Base-by-base conservation (phyloP, 148 eudicot species). In the Spergularia marina region DNA sequence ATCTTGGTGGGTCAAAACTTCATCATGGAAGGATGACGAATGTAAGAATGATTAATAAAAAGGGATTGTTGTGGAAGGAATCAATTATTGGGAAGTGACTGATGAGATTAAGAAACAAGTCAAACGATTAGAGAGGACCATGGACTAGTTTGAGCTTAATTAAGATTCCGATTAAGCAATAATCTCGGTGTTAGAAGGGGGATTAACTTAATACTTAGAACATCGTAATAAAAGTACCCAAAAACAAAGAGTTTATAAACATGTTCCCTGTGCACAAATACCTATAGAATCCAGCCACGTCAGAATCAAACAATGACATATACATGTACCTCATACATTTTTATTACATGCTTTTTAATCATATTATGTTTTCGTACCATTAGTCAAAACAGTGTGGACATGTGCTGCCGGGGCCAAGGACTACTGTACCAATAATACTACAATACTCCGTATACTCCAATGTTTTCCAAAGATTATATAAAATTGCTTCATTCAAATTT, bases 371-470 rank as follows among this genome's bases (percentile, higher is more conserved):
- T 66, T 68, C 53, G 73, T 39, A 80, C 68, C 73, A 21, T 36
- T 52, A 71, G 83, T 80, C 83, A 80, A 80, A 75, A 76, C 77
- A 81, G 80, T 81, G 80, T 81, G 74, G 70, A 81, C 80, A 76
- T 81, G 80, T 81, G 77, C 70, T 60, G 67, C 68, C 61, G 55
- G 63, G 76, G 53, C 79, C 76, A 72, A 34, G n/a, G 61, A 76
- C 52, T 76, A 71, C 30, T 80, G 49, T 68, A 60, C 44, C 68
- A 80, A 80, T 59, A 51, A 58, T 70, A 47, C 13, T 14, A 39
- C 41, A 39, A 10, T 60, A n/a, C n/a, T n/a, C n/a, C n/a, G n/a
- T n/a, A 41, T 5, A 34, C 36, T 30, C 36, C 0, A 30, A 30
- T 30, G 36, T 30, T 30, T 30, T 3, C 36, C 36, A 30, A 30